A percentile compares a stretch with the other conserved stretches of the same genome.
phyloP scores from a whole-genome alignment of 495 filamentous ascomycete species.

The Ramalina intermedia region DNA sequence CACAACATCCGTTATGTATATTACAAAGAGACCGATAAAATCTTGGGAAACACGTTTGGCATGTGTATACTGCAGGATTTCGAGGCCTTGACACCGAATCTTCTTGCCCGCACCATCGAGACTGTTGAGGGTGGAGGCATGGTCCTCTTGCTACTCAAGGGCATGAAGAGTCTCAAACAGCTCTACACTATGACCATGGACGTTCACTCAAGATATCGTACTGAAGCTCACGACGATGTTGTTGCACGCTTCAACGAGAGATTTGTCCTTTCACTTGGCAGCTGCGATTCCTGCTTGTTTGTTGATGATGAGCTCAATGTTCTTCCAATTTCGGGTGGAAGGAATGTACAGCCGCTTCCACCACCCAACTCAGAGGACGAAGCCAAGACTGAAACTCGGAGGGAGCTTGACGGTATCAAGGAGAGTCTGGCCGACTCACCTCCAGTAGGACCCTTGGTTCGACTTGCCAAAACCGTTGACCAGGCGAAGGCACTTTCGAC shows the following conservation, averaged over 20 bases:
- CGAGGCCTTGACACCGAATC: conserved; percentile 91
- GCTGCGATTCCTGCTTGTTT: conserved; percentile 87
- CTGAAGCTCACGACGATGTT: conserved; percentile 92
- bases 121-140: conserved; percentile 95
- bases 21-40: conserved; percentile 99
- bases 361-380: conserved; percentile 53
- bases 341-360: conserved; percentile 72
- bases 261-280: conserved; percentile 87
- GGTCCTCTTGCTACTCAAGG: conserved; percentile 80
- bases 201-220: conserved; percentile 89
- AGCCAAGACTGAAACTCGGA: conserved; percentile 45
- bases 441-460: conserved; percentile 69
- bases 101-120: conserved; percentile 88
- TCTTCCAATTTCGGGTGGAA: conserved; percentile 90
- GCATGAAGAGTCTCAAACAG: conserved; percentile 95
- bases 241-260: conserved; percentile 94
- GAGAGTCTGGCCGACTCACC: conserved; percentile 73
- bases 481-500: conserved; percentile 91
- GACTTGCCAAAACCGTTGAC: conserved; percentile 77
- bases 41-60: conserved; percentile 94
- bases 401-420: conserved; percentile 76
- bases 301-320: conserved; percentile 98
- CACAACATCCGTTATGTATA: conserved; percentile 97
- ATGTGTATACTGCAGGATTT: conserved; percentile 99
- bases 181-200: conserved; percentile 97